phyloP scores from a whole-genome alignment of 2,329 filamentous ascomycete species.

The Cryphonectria carpinicola region DNA sequence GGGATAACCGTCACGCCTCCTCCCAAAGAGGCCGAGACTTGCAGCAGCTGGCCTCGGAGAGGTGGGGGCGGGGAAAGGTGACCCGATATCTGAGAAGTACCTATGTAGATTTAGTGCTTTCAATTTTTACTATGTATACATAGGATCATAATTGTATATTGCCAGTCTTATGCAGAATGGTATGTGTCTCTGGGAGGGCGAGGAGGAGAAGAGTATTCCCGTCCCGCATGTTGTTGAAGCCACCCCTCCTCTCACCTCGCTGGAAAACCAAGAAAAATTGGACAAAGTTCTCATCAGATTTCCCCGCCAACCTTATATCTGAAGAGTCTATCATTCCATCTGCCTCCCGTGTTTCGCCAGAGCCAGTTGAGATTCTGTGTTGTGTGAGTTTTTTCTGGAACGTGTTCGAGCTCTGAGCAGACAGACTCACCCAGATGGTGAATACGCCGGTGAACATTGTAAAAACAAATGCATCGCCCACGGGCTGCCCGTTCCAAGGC shows the following conservation, averaged over 20 bases:
- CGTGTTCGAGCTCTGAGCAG: neutral
- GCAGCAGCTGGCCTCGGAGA: constrained; percentile 19
- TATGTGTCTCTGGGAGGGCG: neutral
- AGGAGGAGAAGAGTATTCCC: neutral
- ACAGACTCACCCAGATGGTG: constrained; percentile 35
- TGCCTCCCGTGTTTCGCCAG: constrained; percentile 34
- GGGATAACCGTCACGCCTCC: constrained; percentile 13
- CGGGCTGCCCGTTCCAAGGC: constrained; percentile 34
- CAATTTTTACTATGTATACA: no score
- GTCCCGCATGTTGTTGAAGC: neutral
- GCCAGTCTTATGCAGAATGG: neutral
- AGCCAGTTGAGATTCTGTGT: constrained; percentile 31
- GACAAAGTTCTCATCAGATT: constrained; percentile 22
- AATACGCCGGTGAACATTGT: constrained; percentile 37
- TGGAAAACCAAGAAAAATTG: neutral
- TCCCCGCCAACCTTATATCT: constrained; percentile 35
- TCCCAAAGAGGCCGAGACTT: neutral
- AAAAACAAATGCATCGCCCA: constrained; percentile 34
- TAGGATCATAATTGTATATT: neutral
- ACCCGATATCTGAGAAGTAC: constrained; percentile 2
- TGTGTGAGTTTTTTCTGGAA: neutral
- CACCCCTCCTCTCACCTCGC: neutral
- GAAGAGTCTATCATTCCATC: constrained; percentile 32
- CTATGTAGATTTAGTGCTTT: neutral
- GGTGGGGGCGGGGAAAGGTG: constrained; percentile 31